phyloP scores from a whole-genome alignment of 1,139 yeast genomes.

The Groenewaldozyma sp. region DNA sequence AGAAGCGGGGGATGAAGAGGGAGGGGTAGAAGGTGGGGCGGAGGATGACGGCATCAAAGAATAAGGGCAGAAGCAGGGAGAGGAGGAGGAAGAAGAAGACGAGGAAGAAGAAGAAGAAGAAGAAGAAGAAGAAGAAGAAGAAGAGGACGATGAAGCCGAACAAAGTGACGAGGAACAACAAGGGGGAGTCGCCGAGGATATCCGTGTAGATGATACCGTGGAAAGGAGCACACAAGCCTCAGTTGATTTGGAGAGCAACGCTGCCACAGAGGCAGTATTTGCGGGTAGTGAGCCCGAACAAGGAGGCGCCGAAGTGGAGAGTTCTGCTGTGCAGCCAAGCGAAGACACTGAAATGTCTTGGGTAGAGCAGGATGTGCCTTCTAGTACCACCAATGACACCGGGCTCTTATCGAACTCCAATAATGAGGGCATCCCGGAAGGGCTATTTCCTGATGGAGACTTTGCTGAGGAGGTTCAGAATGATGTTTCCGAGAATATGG shows the following conservation, averaged over 20 bases:
- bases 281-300: not conserved
- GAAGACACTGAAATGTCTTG: no score
- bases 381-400: no score
- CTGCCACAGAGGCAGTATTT: not conserved
- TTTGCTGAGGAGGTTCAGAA: not conserved
- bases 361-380: not conserved
- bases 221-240: no score
- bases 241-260: no score
- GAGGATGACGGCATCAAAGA: conserved; percentile 8
- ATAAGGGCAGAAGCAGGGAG: conserved; percentile 4
- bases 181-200: no score
- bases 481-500: not conserved
- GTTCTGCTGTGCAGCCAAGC: no score
- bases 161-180: no score
- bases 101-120: conserved; percentile 7
- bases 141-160: conserved; percentile 13
- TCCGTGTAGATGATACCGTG: no score
- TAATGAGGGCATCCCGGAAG: no score
- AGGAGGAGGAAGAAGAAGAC: conserved; percentile 5
- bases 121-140: conserved; percentile 10
- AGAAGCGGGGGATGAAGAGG: conserved; percentile 3
- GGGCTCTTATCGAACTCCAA: no score
- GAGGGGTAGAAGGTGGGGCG: conserved; percentile 6
- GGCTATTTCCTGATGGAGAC: not conserved
- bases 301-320: no score